Conservation (phyloP, 768 basidiomycete species). For the Collybiopsis confluens region DNA sequence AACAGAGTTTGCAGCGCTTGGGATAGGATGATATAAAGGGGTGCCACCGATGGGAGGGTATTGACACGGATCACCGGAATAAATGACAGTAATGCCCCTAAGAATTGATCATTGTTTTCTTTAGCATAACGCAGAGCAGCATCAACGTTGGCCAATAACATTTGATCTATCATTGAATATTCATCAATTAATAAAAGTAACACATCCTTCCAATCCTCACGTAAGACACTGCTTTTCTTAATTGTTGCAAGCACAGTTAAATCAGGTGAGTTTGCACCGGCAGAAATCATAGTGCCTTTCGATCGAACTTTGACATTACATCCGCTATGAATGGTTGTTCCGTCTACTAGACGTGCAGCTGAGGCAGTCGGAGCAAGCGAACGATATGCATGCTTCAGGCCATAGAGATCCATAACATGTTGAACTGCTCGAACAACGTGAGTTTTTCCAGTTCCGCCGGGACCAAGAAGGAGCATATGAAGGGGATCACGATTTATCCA, state of each 20-base stretch:
- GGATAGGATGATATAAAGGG: constrained; percentile 23
- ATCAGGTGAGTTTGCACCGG: constrained; percentile 9
- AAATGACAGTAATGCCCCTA: not conserved
- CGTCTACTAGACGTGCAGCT: constrained; percentile 24
- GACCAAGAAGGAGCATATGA: constrained; percentile 20
- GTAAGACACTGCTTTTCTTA: constrained; percentile 10
- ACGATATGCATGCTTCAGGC: constrained; percentile 17
- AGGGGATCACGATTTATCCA: constrained; percentile 10
- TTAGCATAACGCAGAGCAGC: not conserved
- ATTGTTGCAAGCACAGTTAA: constrained; percentile 15
- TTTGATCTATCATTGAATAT: constrained; percentile 19
- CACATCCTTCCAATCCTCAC: constrained; percentile 22
- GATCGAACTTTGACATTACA: constrained; percentile 17
- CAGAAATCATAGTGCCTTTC: constrained; percentile 13
- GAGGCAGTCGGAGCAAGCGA: constrained; percentile 27
- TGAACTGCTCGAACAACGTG: constrained; percentile 23
- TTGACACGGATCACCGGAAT: not conserved
- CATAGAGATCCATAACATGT: constrained; percentile 17
- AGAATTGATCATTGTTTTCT: not conserved
- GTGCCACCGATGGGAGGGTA: constrained; percentile 25
- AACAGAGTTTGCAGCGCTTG: not conserved
- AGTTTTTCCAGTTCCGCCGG: constrained; percentile 30
- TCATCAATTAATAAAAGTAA: constrained; percentile 25
- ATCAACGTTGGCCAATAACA: constrained; percentile 24
- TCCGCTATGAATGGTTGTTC: constrained; percentile 23